Percentiles rank a stretch among this genome's conserved stretches.
These are phyloP conservation scores for Hypoxylon sp. DNA, from an alignment of 2,329 filamentous ascomycete species.

Conservation along the genomic window DNA sequence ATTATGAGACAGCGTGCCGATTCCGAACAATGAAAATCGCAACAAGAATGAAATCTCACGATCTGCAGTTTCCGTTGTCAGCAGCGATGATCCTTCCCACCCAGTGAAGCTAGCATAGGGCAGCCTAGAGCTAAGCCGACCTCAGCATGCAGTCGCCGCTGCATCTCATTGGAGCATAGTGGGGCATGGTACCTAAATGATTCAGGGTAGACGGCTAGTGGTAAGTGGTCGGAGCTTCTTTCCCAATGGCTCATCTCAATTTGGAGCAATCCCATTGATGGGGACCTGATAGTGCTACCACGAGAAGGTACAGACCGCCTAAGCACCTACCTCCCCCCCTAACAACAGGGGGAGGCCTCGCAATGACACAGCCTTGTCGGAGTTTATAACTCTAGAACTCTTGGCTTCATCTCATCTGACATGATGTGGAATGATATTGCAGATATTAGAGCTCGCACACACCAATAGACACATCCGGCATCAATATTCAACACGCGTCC, in stretches of 20 bases:
- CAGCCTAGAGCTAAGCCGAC: constrained; percentile 17
- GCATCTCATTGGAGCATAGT: constrained; percentile 29
- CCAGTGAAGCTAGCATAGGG: constrained; percentile 28
- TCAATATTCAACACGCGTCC: constrained; percentile 16
- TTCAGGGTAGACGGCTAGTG: constrained; percentile 21
- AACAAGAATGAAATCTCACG: constrained; percentile 36
- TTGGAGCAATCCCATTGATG: constrained; percentile 21
- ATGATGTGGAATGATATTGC: constrained; percentile 17
- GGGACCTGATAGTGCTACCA: constrained; percentile 3
- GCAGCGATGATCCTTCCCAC: constrained; percentile 34
- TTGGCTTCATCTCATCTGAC: constrained; percentile 20
- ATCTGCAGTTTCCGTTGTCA: constrained; percentile 44
- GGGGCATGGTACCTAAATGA: constrained; percentile 23
- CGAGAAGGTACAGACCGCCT: constrained; percentile 21
- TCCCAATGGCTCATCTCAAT: constrained; percentile 33
- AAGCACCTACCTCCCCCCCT: background rate
- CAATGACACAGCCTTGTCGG: constrained; percentile 13
- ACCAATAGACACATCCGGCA: constrained; percentile 9
- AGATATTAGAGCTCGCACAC: constrained; percentile 9
- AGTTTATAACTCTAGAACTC: constrained; percentile 4
- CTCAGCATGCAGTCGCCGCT: constrained; percentile 26
- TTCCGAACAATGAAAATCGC: constrained; percentile 42
- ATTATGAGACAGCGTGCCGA: constrained; percentile 45
- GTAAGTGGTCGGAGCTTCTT: constrained; percentile 20
- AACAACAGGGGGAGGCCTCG: constrained; percentile 29